Evolutionary conservation across 495 filamentous ascomycete species (phyloP).

Genomic region (Lophiostoma macrostomum): DNA sequence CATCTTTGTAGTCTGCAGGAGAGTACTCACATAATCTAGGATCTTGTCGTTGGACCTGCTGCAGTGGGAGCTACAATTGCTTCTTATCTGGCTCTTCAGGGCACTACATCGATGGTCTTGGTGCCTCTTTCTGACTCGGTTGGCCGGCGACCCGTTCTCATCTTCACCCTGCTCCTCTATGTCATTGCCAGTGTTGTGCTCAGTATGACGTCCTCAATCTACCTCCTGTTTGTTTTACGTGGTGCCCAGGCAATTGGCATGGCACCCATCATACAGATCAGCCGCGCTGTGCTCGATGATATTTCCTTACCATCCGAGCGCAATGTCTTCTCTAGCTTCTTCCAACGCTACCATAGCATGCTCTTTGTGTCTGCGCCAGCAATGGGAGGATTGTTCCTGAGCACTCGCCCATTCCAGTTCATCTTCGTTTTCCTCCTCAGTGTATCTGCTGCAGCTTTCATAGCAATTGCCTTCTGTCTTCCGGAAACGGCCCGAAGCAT

Average conservation of each 20-base stretch:
- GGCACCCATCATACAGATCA: slow-evolving; percentile 37
- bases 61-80: slow-evolving; percentile 5
- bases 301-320: background rate
- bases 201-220: slow-evolving; percentile 11
- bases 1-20: no score
- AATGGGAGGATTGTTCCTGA: slow-evolving; percentile 4
- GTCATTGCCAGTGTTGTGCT: slow-evolving; percentile 30
- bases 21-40: background rate
- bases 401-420: slow-evolving; percentile 4
- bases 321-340: slow-evolving; percentile 3
- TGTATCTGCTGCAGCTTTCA: background rate
- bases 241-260: slow-evolving; percentile 19
- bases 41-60: slow-evolving; percentile 1
- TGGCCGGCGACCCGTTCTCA: slow-evolving; percentile 46
- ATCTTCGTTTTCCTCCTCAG: slow-evolving; percentile 16
- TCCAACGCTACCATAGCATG: slow-evolving; percentile 11
- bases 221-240: slow-evolving; percentile 19
- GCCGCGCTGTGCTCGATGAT: slow-evolving; percentile 27
- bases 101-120: slow-evolving; percentile 47
- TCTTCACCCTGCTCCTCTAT: slow-evolving; percentile 45
- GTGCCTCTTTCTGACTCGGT: slow-evolving; percentile 45
- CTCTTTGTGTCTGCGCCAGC: slow-evolving; percentile 2
- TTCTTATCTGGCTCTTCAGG: slow-evolving; percentile 48
- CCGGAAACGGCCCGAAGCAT: slow-evolving; percentile 23
- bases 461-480: slow-evolving; percentile 11